Percentiles rank a stretch among this genome's conserved stretches.
Conservation (phyloP, 2,329 filamentous ascomycete species). For the Nemania bipapillata region DNA sequence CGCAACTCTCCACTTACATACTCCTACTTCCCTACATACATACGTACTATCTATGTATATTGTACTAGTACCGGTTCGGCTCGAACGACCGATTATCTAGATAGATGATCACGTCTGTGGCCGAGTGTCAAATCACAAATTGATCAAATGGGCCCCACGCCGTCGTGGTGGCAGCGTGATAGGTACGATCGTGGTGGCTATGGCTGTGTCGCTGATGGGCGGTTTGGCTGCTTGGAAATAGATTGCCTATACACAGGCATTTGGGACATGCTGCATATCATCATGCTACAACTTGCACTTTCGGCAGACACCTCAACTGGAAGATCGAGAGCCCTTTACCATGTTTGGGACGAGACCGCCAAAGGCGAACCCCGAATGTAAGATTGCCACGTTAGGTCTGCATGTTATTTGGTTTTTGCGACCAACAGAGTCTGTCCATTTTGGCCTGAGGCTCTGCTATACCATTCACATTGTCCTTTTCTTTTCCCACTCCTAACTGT, state of each 20-base stretch:
- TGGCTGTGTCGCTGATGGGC: no score
- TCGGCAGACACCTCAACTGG: background rate
- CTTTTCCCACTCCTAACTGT: background rate
- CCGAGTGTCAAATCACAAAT: no score
- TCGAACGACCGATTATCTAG: no score
- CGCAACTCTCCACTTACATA: background rate
- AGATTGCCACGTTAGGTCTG: conserved; percentile 19
- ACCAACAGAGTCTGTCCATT: background rate
- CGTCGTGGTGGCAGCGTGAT: no score
- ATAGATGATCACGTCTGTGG: no score
- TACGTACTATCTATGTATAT: no score
- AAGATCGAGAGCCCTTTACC: background rate
- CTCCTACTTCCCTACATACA: background rate
- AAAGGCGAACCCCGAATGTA: conserved; percentile 5
- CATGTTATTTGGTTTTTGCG: conserved; percentile 6
- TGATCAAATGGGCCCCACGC: no score
- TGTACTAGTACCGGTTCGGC: no score
- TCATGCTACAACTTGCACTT: conserved; percentile 6
- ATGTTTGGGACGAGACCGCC: conserved; percentile 3
- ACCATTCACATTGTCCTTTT: conserved; percentile 8
- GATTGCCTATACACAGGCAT: no score
- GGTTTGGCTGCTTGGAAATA: background rate
- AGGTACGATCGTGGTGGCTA: no score
- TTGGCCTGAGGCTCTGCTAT: conserved; percentile 33
- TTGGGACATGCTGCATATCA: background rate